phyloP scores from a whole-genome alignment of 441 rosid genomes.

The Erodium moschatum region DNA sequence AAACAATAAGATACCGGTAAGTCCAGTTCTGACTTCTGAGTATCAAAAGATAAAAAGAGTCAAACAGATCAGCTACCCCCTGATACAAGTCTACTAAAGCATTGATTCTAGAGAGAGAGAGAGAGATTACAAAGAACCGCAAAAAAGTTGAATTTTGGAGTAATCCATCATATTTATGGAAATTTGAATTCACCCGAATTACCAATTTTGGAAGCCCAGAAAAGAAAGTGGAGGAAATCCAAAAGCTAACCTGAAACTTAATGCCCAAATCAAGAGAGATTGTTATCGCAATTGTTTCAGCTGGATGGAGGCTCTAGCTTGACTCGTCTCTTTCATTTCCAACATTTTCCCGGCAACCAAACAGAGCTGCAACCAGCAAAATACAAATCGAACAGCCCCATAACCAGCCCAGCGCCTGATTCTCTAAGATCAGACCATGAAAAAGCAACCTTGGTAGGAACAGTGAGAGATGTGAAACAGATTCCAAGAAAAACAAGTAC shows the following conservation, averaged over 20 bases:
- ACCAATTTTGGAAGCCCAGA: background rate
- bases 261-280: background rate
- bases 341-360: conserved; percentile 19
- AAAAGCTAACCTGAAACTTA: background rate
- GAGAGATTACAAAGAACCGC: background rate
- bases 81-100: background rate
- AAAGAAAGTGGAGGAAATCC: background rate
- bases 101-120: background rate
- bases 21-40: background rate
- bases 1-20: background rate
- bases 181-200: background rate
- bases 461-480: background rate
- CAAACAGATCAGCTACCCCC: background rate
- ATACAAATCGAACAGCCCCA: background rate
- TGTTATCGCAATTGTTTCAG: conserved; percentile 9
- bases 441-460: conserved; percentile 1
- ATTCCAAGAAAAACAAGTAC: background rate
- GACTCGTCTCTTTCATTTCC: background rate
- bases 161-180: background rate
- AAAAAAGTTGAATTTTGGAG: background rate
- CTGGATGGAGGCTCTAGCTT: conserved; percentile 4
- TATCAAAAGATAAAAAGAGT: background rate
- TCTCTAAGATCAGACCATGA: conserved; percentile 12
- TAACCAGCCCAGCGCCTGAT: background rate
- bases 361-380: conserved; percentile 10